Evolutionary conservation across 345 rosid genomes (phyloP).

Genomic region (Dimocarpus longan): DNA sequence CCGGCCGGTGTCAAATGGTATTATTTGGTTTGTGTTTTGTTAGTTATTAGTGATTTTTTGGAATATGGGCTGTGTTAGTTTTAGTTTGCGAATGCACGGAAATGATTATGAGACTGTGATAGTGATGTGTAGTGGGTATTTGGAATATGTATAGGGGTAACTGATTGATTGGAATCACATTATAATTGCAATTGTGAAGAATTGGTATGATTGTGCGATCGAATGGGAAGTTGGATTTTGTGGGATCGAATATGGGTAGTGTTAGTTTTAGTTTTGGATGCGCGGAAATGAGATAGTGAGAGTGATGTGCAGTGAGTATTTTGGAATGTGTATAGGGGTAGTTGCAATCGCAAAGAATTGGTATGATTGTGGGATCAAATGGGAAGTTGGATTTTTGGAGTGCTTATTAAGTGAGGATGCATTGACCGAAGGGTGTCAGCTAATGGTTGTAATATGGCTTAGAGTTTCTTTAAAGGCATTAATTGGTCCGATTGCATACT

Average conservation of each 20-base stretch:
- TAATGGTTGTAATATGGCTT: neutral
- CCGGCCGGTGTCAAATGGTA: conserved; percentile 95
- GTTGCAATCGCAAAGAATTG: no score
- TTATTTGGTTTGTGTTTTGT: conserved; percentile 17
- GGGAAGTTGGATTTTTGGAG: neutral
- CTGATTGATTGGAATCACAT: neutral
- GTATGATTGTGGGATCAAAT: neutral
- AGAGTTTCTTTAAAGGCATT: neutral
- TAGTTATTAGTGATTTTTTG: neutral
- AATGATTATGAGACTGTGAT: neutral
- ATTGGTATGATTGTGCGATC: neutral
- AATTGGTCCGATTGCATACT: neutral
- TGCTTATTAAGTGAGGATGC: neutral
- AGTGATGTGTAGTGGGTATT: neutral
- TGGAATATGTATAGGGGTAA: neutral
- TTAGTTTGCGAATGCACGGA: neutral
- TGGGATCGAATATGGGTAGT: no score
- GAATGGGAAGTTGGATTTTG: neutral
- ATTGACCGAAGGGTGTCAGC: neutral
- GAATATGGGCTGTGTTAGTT: neutral
- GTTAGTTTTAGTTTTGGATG: no score
- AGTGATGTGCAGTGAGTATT: no score
- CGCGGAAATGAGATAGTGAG: no score
- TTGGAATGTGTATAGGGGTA: no score
- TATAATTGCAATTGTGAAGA: neutral